A percentile compares a stretch with the other conserved stretches of the same genome.
Evolutionary conservation across 2,329 filamentous ascomycete species (phyloP).

Genomic region (Apiospora rasikravindrae): DNA sequence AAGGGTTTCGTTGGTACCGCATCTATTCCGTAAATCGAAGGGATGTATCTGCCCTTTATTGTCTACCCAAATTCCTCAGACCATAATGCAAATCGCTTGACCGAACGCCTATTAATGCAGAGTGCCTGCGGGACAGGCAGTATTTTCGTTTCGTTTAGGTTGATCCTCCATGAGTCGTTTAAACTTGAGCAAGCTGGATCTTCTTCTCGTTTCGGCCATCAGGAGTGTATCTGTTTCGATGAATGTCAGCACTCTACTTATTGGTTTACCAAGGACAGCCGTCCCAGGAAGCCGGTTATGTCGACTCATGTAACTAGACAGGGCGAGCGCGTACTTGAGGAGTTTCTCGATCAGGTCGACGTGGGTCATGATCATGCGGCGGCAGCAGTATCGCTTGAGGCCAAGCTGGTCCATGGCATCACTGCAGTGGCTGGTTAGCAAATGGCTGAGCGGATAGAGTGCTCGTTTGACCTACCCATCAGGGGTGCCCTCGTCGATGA

Average conservation of each 20-base stretch:
- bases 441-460: background rate
- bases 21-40: slow-evolving; percentile 16
- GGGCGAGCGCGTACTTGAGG: slow-evolving; percentile 70
- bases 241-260: slow-evolving; percentile 27
- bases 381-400: slow-evolving; percentile 96
- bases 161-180: slow-evolving; percentile 19
- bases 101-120: slow-evolving; percentile 40
- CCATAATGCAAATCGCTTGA: slow-evolving; percentile 28
- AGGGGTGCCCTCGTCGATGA: slow-evolving; percentile 78
- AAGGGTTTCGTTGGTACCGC: slow-evolving; percentile 13
- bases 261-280: background rate
- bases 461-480: slow-evolving; percentile 68
- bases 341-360: slow-evolving; percentile 99
- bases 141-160: slow-evolving; percentile 9
- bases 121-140: slow-evolving; percentile 20
- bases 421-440: slow-evolving; percentile 52
- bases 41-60: background rate
- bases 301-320: background rate
- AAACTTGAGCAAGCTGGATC: slow-evolving; percentile 45
- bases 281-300: background rate
- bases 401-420: slow-evolving; percentile 96
- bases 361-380: slow-evolving; percentile 99
- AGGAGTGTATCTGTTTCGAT: slow-evolving; percentile 59
- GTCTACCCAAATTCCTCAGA: slow-evolving; percentile 11
- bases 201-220: slow-evolving; percentile 69